These are phyloP conservation scores for Thelonectria discophora DNA, from an alignment of 2,329 filamentous ascomycete species.

Conservation along the genomic window DNA sequence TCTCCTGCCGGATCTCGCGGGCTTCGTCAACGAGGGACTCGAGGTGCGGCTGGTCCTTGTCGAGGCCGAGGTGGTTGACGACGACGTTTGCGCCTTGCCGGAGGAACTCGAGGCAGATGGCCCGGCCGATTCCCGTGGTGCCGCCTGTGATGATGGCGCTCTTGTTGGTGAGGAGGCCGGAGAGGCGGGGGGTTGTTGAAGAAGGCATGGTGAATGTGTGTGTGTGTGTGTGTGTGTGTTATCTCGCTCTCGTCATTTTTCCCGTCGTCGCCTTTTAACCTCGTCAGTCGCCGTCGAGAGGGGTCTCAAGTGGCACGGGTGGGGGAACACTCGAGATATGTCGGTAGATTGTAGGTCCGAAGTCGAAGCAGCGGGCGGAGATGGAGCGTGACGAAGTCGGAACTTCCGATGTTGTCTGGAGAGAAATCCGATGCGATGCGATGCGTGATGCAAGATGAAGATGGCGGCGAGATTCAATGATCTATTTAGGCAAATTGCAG, in stretches of 20 bases:
- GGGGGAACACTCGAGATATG: slow-evolving; percentile 11
- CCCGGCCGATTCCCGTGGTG: slow-evolving; percentile 85
- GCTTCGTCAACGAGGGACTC: slow-evolving; percentile 63
- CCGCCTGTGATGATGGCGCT: slow-evolving; percentile 88
- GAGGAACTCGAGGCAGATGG: slow-evolving; percentile 82
- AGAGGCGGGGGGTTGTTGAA: slow-evolving; percentile 29
- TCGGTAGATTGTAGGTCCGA: slow-evolving; percentile 25
- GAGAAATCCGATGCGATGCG: not conserved
- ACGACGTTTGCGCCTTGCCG: slow-evolving; percentile 80
- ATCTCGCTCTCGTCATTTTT: not conserved
- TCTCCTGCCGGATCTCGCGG: slow-evolving; percentile 52
- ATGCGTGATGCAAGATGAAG: not conserved
- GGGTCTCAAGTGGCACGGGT: slow-evolving; percentile 4
- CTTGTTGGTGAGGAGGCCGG: slow-evolving; percentile 73
- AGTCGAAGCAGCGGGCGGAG: not conserved
- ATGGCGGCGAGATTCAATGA: not conserved
- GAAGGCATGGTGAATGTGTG: slow-evolving; percentile 5
- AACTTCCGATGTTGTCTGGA: not conserved
- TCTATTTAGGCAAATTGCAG: not conserved
- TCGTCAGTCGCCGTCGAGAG: slow-evolving; percentile 2
- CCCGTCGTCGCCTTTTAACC: slow-evolving; percentile 1
- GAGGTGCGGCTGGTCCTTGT: slow-evolving; percentile 60
- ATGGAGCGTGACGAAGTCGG: not conserved
- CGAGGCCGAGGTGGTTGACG: slow-evolving; percentile 78
- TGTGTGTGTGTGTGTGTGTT: not conserved